phyloP scores from a whole-genome alignment of 106 monocot species.

The Iris macrosiphon region DNA sequence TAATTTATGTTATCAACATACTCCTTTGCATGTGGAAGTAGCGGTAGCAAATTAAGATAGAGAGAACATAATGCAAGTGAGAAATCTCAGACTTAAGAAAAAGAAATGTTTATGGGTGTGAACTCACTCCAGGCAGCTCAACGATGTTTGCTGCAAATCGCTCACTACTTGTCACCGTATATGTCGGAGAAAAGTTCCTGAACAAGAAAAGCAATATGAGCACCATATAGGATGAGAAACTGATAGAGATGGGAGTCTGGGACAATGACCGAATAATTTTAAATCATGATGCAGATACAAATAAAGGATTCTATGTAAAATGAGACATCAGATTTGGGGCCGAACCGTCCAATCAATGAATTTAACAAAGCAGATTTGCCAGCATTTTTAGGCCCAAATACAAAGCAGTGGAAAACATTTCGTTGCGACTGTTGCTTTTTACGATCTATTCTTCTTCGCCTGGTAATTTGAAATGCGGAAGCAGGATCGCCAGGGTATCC shows the following conservation, averaged over 20 bases:
- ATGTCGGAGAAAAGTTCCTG: slow-evolving; percentile 69
- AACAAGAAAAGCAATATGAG: slow-evolving; percentile 1
- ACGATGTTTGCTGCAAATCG: slow-evolving; percentile 75
- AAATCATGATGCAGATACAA: too few species aligned
- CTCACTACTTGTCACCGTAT: slow-evolving; percentile 57
- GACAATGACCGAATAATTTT: not conserved
- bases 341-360: slow-evolving; percentile 75
- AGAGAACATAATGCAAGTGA: not conserved
- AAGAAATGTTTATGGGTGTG: not conserved
- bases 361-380: slow-evolving; percentile 84
- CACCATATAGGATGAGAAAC: not conserved
- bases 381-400: slow-evolving; percentile 84
- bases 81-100: not conserved
- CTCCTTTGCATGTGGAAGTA: too few species aligned
- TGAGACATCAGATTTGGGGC: not conserved
- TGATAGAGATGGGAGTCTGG: not conserved
- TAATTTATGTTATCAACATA: too few species aligned
- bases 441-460: slow-evolving; percentile 68
- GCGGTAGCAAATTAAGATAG: not conserved
- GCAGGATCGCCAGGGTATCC: slow-evolving; percentile 70
- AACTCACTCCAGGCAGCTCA: slow-evolving; percentile 55
- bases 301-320: too few species aligned
- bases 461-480: slow-evolving; percentile 75
- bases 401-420: slow-evolving; percentile 89
- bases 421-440: slow-evolving; percentile 66